phyloP scores from a whole-genome alignment of 495 filamentous ascomycete genomes.

The Beverwykella pulmonaria region DNA sequence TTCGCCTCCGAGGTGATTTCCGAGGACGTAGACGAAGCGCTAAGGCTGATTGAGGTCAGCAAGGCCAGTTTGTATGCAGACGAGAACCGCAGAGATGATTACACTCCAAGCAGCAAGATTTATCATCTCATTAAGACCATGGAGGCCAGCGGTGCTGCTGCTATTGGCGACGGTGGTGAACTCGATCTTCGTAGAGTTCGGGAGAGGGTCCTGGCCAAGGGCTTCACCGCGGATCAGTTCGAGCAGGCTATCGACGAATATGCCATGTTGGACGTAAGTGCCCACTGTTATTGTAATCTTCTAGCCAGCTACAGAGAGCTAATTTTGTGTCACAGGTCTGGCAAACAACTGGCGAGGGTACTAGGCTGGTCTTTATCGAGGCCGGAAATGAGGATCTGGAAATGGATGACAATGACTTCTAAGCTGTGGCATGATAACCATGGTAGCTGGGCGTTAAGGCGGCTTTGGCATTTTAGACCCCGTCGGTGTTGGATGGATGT shows the following conservation, averaged over 20 bases:
- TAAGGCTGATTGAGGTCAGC: slow-evolving; percentile 86
- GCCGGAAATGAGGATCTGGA: slow-evolving; percentile 58
- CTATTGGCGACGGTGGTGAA: slow-evolving; percentile 73
- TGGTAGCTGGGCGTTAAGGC: slow-evolving; percentile 3
- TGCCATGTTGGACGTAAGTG: slow-evolving; percentile 79
- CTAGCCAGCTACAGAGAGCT: slow-evolving; percentile 36
- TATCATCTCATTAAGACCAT: slow-evolving; percentile 88
- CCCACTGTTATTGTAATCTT: slow-evolving; percentile 11
- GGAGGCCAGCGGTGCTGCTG: slow-evolving; percentile 78
- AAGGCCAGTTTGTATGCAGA: slow-evolving; percentile 82
- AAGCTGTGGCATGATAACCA: slow-evolving; percentile 7
- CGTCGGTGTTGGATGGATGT: slow-evolving; percentile 5
- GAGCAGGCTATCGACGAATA: slow-evolving; percentile 86
- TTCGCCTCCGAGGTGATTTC: slow-evolving; percentile 81
- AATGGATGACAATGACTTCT: slow-evolving; percentile 49
- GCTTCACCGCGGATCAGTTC: slow-evolving; percentile 94
- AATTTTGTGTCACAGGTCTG: slow-evolving; percentile 66
- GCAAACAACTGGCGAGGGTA: slow-evolving; percentile 89
- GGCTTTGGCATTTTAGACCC: slow-evolving; percentile 12
- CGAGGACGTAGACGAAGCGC: slow-evolving; percentile 93
- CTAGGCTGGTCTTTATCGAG: slow-evolving; percentile 80
- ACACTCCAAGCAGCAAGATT: slow-evolving; percentile 84
- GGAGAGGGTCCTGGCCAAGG: slow-evolving; percentile 90
- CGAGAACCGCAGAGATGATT: slow-evolving; percentile 61
- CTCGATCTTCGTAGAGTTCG: slow-evolving; percentile 83